Evolutionary conservation across 441 rosid genomes (phyloP).

Genomic region (Gossypium schwendimanii): DNA sequence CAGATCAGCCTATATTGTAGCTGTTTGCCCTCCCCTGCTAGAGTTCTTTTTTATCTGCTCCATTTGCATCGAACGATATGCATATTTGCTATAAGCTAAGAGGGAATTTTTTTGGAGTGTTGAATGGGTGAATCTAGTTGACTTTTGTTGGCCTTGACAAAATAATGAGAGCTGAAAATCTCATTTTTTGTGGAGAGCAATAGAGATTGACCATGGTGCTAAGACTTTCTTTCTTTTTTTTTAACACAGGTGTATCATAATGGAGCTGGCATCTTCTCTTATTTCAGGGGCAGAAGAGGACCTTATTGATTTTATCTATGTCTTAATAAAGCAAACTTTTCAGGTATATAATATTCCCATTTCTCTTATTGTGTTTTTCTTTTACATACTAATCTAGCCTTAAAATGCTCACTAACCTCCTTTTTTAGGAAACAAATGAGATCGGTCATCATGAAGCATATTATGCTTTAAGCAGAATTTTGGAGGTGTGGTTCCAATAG

Average conservation of each 20-base stretch:
- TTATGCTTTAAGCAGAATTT: conserved; percentile 53
- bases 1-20: neutral
- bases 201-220: neutral
- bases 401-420: conserved; percentile 17
- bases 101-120: neutral
- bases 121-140: neutral
- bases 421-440: conserved; percentile 45
- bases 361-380: neutral
- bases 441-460: conserved; percentile 61
- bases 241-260: conserved; percentile 46
- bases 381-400: conserved; percentile 5
- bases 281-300: conserved; percentile 69
- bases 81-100: neutral
- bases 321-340: conserved; percentile 45
- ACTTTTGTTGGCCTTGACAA: neutral
- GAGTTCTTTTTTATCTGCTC: neutral
- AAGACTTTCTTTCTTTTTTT: neutral
- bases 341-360: conserved; percentile 32
- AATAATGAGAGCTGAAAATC: neutral
- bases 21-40: neutral
- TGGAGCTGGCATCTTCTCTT: conserved; percentile 70
- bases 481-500: conserved; percentile 44
- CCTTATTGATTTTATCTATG: conserved; percentile 59
- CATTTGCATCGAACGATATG: neutral
- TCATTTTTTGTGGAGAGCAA: neutral